phyloP scores from a whole-genome alignment of 305 asterid genomes.

The Plantago coronopus region DNA sequence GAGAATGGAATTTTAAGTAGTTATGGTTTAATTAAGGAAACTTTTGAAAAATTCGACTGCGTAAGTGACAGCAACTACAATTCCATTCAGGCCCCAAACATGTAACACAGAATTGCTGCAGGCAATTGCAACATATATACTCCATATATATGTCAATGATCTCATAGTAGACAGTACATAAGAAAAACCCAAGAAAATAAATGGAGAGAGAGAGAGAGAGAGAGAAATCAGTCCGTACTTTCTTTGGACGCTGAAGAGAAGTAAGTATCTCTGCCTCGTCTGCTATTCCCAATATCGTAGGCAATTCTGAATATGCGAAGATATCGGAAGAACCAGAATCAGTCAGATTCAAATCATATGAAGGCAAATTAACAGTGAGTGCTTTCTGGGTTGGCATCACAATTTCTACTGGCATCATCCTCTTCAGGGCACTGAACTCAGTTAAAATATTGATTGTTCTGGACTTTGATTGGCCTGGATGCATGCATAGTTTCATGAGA shows the following conservation, averaged over 20 bases:
- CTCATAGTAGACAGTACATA: conserved; percentile 15
- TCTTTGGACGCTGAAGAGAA: conserved; percentile 95
- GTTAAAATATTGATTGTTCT: conserved; percentile 71
- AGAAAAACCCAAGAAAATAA: conserved; percentile 1
- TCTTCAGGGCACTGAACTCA: conserved; percentile 90
- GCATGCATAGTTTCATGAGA: conserved; percentile 83
- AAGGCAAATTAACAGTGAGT: conserved; percentile 77
- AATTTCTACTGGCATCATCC: conserved; percentile 93
- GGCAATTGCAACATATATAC: conserved; percentile 13
- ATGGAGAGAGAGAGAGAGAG: conserved; percentile 1
- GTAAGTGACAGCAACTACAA: conserved; percentile 2
- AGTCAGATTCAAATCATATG: conserved; percentile 44
- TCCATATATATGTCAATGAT: conserved; percentile 13
- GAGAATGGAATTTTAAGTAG: background rate
- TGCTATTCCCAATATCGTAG: conserved; percentile 81
- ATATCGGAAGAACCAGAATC: conserved; percentile 57
- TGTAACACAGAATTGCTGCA: conserved; percentile 10
- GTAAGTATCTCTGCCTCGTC: conserved; percentile 98
- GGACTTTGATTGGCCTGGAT: conserved; percentile 84
- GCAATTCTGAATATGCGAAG: conserved; percentile 64
- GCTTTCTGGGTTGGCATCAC: conserved; percentile 94
- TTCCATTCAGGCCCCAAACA: background rate
- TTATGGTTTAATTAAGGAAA: background rate
- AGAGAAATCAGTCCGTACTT: conserved; percentile 46
- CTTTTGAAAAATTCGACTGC: background rate